These are phyloP conservation scores for Austropuccinia psidii DNA, from an alignment of 1,284 basidiomycete genomes.

Conservation along the genomic window DNA sequence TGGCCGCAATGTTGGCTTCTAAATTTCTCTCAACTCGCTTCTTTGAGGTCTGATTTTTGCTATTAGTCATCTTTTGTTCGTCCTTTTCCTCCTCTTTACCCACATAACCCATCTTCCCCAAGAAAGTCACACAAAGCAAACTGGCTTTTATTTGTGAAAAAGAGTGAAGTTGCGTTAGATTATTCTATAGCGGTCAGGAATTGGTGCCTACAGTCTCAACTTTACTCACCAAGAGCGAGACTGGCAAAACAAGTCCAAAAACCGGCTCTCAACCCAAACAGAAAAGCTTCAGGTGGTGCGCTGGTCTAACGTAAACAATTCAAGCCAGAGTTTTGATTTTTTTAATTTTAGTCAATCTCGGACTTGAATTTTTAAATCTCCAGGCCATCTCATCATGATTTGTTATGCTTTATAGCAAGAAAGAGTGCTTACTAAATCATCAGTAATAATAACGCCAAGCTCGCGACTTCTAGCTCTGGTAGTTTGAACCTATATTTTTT, in stretches of 20 bases:
- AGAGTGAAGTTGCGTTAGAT: too few species aligned
- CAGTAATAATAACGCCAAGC: neutral
- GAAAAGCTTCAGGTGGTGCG: slow-evolving; percentile 18
- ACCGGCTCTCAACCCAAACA: slow-evolving; percentile 23
- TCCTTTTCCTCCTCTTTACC: neutral
- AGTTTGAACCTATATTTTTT: neutral
- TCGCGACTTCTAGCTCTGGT: slow-evolving; percentile 5
- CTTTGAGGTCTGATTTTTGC: too few species aligned
- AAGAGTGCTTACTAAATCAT: slow-evolving; percentile 11
- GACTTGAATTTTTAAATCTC: too few species aligned
- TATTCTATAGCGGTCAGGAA: too few species aligned
- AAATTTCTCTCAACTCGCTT: too few species aligned
- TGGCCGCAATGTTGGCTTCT: too few species aligned
- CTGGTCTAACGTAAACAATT: neutral
- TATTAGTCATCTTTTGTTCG: too few species aligned
- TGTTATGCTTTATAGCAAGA: neutral
- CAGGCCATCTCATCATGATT: neutral
- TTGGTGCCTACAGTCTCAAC: too few species aligned
- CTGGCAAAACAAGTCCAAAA: slow-evolving; percentile 25
- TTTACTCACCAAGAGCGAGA: slow-evolving; percentile 17
- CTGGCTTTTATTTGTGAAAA: too few species aligned
- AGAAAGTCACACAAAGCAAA: neutral
- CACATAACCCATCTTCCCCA: neutral
- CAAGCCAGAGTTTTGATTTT: too few species aligned
- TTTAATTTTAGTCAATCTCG: too few species aligned